Percentiles rank a stretch among this genome's conserved stretches.
Evolutionary conservation across 306 rosid species (phyloP).

Genomic region (Lotus japonicus): DNA sequence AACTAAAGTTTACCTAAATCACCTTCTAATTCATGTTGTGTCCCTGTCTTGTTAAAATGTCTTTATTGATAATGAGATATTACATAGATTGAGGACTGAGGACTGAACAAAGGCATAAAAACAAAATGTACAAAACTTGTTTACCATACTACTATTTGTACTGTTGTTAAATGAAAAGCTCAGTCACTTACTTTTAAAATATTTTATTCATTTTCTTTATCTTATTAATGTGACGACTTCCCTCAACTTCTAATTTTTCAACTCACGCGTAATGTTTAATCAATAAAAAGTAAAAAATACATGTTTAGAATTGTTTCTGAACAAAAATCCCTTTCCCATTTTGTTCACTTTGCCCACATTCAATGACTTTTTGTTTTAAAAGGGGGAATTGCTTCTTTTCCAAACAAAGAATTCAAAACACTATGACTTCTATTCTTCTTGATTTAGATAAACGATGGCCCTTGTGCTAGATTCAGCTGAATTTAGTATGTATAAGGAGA

Average conservation of each 20-base stretch:
- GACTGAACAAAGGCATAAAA: background rate
- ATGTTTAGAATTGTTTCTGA: too few species aligned
- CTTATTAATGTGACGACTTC: too few species aligned
- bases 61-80: conserved; percentile 10
- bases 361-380: background rate
- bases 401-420: background rate
- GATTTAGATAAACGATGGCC: conserved; percentile 8
- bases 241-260: too few species aligned
- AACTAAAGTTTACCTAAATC: background rate
- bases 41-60: background rate
- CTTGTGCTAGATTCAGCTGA: background rate
- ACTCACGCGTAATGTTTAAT: too few species aligned
- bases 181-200: too few species aligned
- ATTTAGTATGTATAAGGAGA: background rate
- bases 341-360: background rate
- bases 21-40: conserved; percentile 14
- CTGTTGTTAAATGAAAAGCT: too few species aligned
- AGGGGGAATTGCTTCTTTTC: background rate
- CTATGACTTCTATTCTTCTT: background rate
- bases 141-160: too few species aligned
- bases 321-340: background rate
- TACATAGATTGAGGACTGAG: background rate
- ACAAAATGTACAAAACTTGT: background rate
- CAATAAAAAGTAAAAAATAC: too few species aligned
- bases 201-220: too few species aligned